Evolutionary conservation across 2,329 filamentous ascomycete genomes (phyloP), one percentile per base, ranked within the genome.

Genomic region (Fusarium equiseti): DNA sequence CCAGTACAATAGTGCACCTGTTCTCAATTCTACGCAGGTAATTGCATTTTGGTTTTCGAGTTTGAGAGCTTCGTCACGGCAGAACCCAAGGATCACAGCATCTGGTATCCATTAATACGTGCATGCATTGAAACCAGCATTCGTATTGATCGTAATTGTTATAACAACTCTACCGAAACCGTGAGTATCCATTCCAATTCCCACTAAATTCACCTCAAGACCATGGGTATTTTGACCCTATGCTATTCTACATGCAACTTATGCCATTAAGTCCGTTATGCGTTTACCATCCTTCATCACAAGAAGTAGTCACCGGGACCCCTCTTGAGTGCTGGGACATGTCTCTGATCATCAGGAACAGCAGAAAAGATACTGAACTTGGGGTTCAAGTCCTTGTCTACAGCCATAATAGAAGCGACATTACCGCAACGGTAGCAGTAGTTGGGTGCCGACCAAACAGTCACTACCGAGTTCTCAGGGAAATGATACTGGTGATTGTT

Each of bases 391-490:
- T 96, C 92, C 76, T 92, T 91, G 72, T 92, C 90, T 29, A 98
- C 90, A 55, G 94, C 94, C 91, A 97, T 97, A 79, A 98, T 97
- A 78, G 95, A 98, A 10, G 96, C 96, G 79, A 98, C 90, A 77
- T 99, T 99, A 40, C 96, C 96, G 80, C 96, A 99, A 58, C 95
- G 88, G 80, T 97, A 97, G 80, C 93, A 97, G 81, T 96, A 96
- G 79, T 97, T 99, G 7, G 96, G 96, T 6, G 96, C 96, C 64
- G 94, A 98, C 96, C 96, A 99, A 24, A 99, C 96, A 1, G 96
- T 99, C 20, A 97, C 95, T 44, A 98, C 95, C 15, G 97, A 97
- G 82, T 96, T 95, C 79, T 97, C 93, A 57, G 92, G 88, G 82
- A 98, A 98, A 79, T 98, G 95, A 80, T 97, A 98, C 89, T 93